Percentiles rank a stretch among this genome's conserved stretches.
These are phyloP conservation scores for Torulaspora pretoriensis DNA, from an alignment of 1,139 yeast genomes.

Conservation along the genomic window DNA sequence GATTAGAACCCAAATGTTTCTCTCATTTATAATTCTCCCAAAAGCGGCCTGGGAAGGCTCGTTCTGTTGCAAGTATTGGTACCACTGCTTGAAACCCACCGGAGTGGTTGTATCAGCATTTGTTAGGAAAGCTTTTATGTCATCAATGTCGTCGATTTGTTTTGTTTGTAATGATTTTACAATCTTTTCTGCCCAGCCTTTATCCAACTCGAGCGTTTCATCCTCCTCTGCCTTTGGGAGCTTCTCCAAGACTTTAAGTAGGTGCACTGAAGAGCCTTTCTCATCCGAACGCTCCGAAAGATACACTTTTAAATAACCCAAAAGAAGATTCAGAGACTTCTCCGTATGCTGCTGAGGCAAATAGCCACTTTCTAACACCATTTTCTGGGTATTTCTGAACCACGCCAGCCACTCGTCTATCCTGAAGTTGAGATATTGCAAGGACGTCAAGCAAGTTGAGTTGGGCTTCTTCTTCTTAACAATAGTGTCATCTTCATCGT, in stretches of 20 bases:
- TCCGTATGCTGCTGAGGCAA: slow-evolving; percentile 21
- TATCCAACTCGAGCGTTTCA: slow-evolving; percentile 23
- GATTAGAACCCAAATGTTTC: slow-evolving; percentile 26
- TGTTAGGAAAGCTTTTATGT: slow-evolving; percentile 15
- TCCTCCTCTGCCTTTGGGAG: slow-evolving; percentile 10
- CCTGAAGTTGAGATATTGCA: slow-evolving; percentile 11
- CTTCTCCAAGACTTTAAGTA: slow-evolving; percentile 19
- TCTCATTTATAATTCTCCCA: slow-evolving; percentile 14
- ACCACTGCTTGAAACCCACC: slow-evolving; percentile 27
- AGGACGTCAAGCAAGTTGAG: not conserved
- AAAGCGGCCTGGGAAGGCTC: slow-evolving; percentile 27
- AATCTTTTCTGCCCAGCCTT: slow-evolving; percentile 23
- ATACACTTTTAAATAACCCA: slow-evolving; percentile 19
- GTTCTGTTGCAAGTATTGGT: slow-evolving; percentile 21
- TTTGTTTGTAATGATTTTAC: slow-evolving; percentile 12
- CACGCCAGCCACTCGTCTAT: slow-evolving; percentile 17
- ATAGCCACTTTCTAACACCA: slow-evolving; percentile 10
- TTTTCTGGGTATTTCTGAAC: slow-evolving; percentile 15
- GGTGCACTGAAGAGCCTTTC: slow-evolving; percentile 15
- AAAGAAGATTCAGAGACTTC: slow-evolving; percentile 18
- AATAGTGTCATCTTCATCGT: slow-evolving; percentile 24
- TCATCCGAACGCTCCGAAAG: slow-evolving; percentile 9
- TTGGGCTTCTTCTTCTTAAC: not conserved
- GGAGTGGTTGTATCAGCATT: slow-evolving; percentile 15
- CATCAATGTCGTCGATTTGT: slow-evolving; percentile 16